A percentile compares a stretch with the other conserved stretches of the same genome.
Evolutionary conservation across 306 rosid genomes (phyloP).

Genomic region (Malus asiatica): DNA sequence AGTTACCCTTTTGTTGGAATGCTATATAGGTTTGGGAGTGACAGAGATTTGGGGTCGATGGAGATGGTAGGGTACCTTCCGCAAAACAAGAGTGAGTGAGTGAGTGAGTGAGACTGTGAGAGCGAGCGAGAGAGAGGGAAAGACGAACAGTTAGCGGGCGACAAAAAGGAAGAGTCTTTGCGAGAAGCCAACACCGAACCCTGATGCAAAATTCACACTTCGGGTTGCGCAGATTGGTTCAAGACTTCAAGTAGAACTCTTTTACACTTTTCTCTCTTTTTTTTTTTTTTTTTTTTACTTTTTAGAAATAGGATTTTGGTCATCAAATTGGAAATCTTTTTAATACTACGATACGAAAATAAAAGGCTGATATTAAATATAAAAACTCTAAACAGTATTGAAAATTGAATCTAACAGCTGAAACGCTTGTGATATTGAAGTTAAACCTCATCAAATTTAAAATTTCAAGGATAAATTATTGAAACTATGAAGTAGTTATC

Average conservation of each 20-base stretch:
- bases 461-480: too few species aligned
- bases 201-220: slow-evolving; percentile 4
- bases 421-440: too few species aligned
- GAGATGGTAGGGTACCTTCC: slow-evolving; percentile 19
- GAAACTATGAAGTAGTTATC: neutral
- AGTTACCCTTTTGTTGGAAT: slow-evolving; percentile 22
- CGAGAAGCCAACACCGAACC: slow-evolving; percentile 27
- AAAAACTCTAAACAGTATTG: too few species aligned
- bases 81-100: neutral
- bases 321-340: neutral
- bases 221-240: neutral
- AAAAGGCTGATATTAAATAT: too few species aligned
- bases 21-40: slow-evolving; percentile 5
- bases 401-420: too few species aligned
- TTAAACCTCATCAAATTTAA: too few species aligned
- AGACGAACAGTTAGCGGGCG: slow-evolving; percentile 33
- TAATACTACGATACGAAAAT: too few species aligned
- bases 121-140: neutral
- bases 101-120: neutral
- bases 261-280: slow-evolving; percentile 9
- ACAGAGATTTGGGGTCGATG: slow-evolving; percentile 6
- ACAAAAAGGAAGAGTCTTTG: slow-evolving; percentile 9
- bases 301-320: neutral
- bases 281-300: neutral
- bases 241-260: slow-evolving; percentile 14